Percentiles rank a stretch among this genome's conserved stretches.
These are phyloP conservation scores for Chlorella variabilis DNA, from an alignment of 163 green algal genomes.

Conservation along the genomic window DNA sequence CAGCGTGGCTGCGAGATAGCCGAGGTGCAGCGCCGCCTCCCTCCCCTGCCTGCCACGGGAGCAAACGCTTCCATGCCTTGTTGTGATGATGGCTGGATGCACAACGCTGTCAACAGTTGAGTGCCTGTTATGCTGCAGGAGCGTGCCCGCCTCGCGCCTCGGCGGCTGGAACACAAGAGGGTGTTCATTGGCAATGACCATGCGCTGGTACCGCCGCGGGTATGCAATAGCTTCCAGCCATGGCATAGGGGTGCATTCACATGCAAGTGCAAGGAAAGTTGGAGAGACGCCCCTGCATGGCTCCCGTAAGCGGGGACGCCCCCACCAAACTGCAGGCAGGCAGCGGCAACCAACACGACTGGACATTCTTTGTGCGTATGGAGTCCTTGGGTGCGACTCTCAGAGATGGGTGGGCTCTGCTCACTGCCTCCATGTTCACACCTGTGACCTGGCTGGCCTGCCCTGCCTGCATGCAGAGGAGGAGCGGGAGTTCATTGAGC, in stretches of 20 bases:
- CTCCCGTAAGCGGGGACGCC: neutral
- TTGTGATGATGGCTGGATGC: neutral
- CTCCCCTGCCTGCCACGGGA: neutral
- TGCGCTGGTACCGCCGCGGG: neutral
- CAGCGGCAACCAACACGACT: conserved; percentile 25
- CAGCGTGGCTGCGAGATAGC: neutral
- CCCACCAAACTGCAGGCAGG: neutral
- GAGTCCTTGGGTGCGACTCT: neutral
- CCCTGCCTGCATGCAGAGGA: neutral
- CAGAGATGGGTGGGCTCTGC: neutral
- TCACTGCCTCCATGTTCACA: neutral
- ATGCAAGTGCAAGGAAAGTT: no score
- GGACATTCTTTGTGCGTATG: conserved; percentile 28
- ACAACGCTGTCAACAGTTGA: no score
- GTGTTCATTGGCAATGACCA: conserved; percentile 1
- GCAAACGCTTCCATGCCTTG: neutral
- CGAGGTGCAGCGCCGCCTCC: neutral
- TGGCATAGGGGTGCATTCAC: neutral
- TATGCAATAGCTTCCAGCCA: neutral
- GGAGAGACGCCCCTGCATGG: neutral
- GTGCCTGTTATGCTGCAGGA: neutral
- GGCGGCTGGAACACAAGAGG: neutral
- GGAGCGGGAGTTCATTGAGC: conserved; percentile 6
- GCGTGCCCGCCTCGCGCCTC: neutral
- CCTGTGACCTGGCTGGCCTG: neutral